phyloP scores from a whole-genome alignment of 1,284 basidiomycete species.

The Veloboletus limbatus region DNA sequence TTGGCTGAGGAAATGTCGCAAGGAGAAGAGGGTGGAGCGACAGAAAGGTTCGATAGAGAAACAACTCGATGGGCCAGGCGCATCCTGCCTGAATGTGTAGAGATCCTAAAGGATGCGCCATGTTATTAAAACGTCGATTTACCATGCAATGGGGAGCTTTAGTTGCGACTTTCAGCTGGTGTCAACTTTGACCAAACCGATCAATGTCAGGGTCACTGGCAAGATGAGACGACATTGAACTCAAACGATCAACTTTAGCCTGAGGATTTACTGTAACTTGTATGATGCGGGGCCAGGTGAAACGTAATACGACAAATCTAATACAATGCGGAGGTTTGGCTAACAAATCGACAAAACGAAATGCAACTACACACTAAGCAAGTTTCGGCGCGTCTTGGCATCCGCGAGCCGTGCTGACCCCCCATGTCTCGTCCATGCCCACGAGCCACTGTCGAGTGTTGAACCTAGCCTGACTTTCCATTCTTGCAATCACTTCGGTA shows the following conservation, averaged over 20 bases:
- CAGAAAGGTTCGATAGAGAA: background rate
- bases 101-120: conserved; percentile 46
- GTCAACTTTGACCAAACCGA: no score
- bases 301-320: conserved; percentile 27
- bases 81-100: conserved; percentile 37
- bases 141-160: background rate
- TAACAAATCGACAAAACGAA: conserved; percentile 24
- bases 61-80: conserved; percentile 43
- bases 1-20: conserved; percentile 37
- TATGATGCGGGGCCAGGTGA: no score
- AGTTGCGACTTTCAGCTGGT: conserved; percentile 2
- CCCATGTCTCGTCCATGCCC: conserved; percentile 3
- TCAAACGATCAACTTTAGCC: no score
- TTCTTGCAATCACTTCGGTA: conserved; percentile 21
- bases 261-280: no score
- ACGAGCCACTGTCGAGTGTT: conserved; percentile 1
- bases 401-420: conserved; percentile 2
- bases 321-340: background rate
- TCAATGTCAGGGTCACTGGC: no score
- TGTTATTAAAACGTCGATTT: conserved; percentile 36
- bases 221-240: no score
- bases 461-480: conserved; percentile 22
- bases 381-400: conserved; percentile 8
- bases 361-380: background rate
- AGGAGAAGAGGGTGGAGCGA: background rate